Base-by-base conservation (phyloP, 1,139 yeast genomes). In the Nakaseomyces delphensis region DNA sequence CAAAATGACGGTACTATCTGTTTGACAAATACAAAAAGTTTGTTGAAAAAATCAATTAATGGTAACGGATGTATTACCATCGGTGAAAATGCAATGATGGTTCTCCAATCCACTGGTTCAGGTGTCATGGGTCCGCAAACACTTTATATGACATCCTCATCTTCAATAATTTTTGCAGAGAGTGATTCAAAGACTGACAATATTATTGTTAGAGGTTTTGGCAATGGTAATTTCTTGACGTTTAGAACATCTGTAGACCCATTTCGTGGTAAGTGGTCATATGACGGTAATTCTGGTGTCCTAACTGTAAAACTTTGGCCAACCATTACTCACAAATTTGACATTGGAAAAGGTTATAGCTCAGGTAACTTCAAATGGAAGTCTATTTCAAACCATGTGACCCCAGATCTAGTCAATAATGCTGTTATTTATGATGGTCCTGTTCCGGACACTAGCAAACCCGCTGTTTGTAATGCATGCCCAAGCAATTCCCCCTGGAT, bases 1-100 rank as follows among this genome's bases (percentile, higher is more conserved):
- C 44, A 42, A 8, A 49, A 49, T 29, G 41, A 42, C 27, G 52
- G 52, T 39, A 49, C 51, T 10, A 41, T 49, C 21, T 49, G 52
- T 43, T 36, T 48, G 36, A 40, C 36, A 13, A 45, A 43, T 25
- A 44, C 41, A 2, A 40, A 38, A 6, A 46, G 38, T 21, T 30
- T 35, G 15, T 41, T 45, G 16, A 32, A 36, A n/a, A 38, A 47
- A 29, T 38, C 39, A 11, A 40, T 49, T n/a, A 16, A 23, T 9
- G 52, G 52, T 37, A 40, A 40, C n/a, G 52, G 52, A 27, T 49
- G 52, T 45, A 45, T 49, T 18, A 36, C 35, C 19, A 38, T 49
- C 15, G 52, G 52, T 14, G 47, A 38, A 10, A 45, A 48, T 35
- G 23, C 47, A 18, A 39, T 38, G 23, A 48, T 39, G 33, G 49